Percentiles rank a stretch among this genome's conserved stretches.
Conservation (phyloP, 73 alveolate genomes). For the Uronychia setigera region DNA sequence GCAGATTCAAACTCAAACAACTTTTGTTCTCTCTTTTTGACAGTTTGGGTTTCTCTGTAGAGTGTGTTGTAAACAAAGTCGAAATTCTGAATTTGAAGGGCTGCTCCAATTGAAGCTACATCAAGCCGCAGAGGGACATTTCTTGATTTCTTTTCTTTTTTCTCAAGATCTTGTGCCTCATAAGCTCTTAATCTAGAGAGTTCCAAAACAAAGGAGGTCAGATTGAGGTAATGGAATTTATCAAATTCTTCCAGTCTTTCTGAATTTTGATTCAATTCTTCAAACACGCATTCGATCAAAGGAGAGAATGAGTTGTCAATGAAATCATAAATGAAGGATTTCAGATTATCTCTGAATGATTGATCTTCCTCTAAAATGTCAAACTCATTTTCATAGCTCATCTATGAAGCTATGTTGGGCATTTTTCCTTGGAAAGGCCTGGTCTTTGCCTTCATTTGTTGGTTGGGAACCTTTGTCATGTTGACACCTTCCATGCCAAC, state of each 20-base stretch:
- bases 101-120: slow-evolving; percentile 59
- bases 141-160: slow-evolving; percentile 11
- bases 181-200: slow-evolving; percentile 49
- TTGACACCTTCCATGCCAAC: neutral
- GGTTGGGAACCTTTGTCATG: neutral
- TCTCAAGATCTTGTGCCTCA: slow-evolving; percentile 25
- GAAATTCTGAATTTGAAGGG: slow-evolving; percentile 60
- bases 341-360: neutral
- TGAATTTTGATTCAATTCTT: slow-evolving; percentile 54
- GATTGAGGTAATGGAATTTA: slow-evolving; percentile 64
- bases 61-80: slow-evolving; percentile 59
- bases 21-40: slow-evolving; percentile 42
- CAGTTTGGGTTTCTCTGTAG: slow-evolving; percentile 36
- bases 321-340: slow-evolving; percentile 32
- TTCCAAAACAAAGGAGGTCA: slow-evolving; percentile 63
- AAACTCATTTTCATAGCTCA: neutral
- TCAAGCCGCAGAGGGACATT: slow-evolving; percentile 41
- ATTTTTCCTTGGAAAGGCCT: neutral
- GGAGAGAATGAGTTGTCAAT: slow-evolving; percentile 64
- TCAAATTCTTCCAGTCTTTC: slow-evolving; percentile 68
- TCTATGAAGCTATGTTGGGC: neutral
- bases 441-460: neutral
- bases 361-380: neutral
- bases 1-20: slow-evolving; percentile 58
- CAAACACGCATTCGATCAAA: slow-evolving; percentile 62